Evolutionary conservation across 1,284 basidiomycete genomes (phyloP).

Genomic region (Pseudozyma hubeiensis): DNA sequence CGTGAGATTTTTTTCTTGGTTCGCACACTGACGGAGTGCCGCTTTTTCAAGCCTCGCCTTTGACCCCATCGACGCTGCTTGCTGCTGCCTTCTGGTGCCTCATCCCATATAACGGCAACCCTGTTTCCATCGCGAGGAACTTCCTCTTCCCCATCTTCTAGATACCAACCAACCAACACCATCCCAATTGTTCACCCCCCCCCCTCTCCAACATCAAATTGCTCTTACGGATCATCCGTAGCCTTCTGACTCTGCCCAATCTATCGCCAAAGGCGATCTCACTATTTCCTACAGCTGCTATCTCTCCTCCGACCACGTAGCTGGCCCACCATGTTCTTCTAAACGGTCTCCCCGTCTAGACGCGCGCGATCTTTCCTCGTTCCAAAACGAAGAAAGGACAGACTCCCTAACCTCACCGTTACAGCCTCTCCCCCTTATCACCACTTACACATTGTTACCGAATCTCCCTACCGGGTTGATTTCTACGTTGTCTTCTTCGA

Average conservation of each 20-base stretch:
- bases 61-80: constrained; percentile 1
- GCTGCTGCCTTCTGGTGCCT: constrained; percentile 21
- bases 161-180: constrained; percentile 17
- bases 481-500: constrained; percentile 53
- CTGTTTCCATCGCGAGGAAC: constrained; percentile 1
- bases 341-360: constrained; percentile 51
- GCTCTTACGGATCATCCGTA: constrained; percentile 19
- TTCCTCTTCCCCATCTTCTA: constrained; percentile 5
- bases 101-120: constrained; percentile 17
- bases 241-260: constrained; percentile 9
- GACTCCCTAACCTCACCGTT: constrained; percentile 46
- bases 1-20: too few species aligned
- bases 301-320: constrained; percentile 48
- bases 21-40: too few species aligned
- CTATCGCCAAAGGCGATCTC: constrained; percentile 27
- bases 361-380: constrained; percentile 40
- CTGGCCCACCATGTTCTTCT: constrained; percentile 58
- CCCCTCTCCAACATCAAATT: constrained; percentile 11
- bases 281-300: constrained; percentile 52
- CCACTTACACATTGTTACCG: constrained; percentile 25
- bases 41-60: neutral
- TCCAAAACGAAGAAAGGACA: constrained; percentile 46
- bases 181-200: constrained; percentile 15
- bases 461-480: constrained; percentile 55
- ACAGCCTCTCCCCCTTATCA: constrained; percentile 38